These are phyloP conservation scores for Coniochaeta sp. DNA, from an alignment of 2,329 filamentous ascomycete genomes.

Conservation along the genomic window DNA sequence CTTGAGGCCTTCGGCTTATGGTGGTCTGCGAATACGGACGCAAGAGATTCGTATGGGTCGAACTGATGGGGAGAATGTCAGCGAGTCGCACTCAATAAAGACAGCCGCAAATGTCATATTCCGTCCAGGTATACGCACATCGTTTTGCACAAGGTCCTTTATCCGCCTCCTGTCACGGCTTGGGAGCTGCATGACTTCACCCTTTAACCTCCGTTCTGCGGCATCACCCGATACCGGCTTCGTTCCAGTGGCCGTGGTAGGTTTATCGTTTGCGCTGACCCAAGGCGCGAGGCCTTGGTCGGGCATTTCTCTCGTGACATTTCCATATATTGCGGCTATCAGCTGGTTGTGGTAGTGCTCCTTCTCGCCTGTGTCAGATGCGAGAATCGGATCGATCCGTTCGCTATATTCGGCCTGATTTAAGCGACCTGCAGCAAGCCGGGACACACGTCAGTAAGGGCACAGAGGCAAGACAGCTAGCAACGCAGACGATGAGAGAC, in stretches of 20 bases:
- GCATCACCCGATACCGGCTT: slow-evolving; percentile 61
- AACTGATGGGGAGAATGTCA: slow-evolving; percentile 30
- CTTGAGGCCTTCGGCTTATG: slow-evolving; percentile 36
- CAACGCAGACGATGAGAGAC: slow-evolving; percentile 10
- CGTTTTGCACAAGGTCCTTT: slow-evolving; percentile 56
- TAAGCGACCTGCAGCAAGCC: slow-evolving; percentile 42
- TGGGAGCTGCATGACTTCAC: slow-evolving; percentile 65
- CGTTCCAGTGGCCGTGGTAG: slow-evolving; percentile 44
- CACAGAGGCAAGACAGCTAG: background rate
- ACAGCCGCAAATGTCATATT: background rate
- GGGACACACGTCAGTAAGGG: background rate
- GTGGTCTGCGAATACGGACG: slow-evolving; percentile 44
- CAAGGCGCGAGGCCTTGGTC: slow-evolving; percentile 61
- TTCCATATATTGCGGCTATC: slow-evolving; percentile 58
- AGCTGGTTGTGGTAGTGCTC: slow-evolving; percentile 63
- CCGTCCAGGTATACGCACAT: slow-evolving; percentile 35
- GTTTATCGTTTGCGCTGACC: slow-evolving; percentile 67
- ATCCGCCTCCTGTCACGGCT: slow-evolving; percentile 58
- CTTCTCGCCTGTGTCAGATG: slow-evolving; percentile 49
- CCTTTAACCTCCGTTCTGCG: slow-evolving; percentile 57
- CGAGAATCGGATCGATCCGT: slow-evolving; percentile 52
- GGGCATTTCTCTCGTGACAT: slow-evolving; percentile 63
- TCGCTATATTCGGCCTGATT: slow-evolving; percentile 55
- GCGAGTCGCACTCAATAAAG: slow-evolving; percentile 4
- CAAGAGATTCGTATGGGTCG: slow-evolving; percentile 47